Evolutionary conservation across 1,139 yeast genomes (phyloP).

Genomic region (Scheffersomyces insectosa): DNA sequence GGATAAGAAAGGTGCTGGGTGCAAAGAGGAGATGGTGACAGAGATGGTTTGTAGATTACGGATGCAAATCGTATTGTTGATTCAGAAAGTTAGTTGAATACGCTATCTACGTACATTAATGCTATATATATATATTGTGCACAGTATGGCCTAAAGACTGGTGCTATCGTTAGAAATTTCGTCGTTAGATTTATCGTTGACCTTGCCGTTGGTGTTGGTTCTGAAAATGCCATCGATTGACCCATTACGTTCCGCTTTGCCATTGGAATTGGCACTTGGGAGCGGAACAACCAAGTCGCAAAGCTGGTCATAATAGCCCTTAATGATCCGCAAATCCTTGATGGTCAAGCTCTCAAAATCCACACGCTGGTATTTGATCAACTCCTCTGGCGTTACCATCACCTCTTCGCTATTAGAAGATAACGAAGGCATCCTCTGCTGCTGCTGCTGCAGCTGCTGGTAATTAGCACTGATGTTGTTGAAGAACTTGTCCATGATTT

Average conservation of each 20-base stretch:
- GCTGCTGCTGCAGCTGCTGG: conserved; percentile 2
- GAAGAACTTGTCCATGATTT: conserved; percentile 49
- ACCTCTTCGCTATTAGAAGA: conserved; percentile 1
- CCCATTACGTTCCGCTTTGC: background rate
- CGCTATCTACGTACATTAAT: too few species aligned
- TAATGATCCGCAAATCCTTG: conserved; percentile 35
- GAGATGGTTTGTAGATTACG: too few species aligned
- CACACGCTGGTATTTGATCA: conserved; percentile 32
- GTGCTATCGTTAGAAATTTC: background rate
- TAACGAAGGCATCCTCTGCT: conserved; percentile 1
- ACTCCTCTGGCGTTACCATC: conserved; percentile 19
- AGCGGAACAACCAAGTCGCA: conserved; percentile 20
- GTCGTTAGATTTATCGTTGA: background rate
- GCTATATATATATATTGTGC: conserved; percentile 1
- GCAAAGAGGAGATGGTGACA: too few species aligned
- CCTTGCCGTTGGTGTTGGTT: background rate
- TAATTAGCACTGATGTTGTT: conserved; percentile 24
- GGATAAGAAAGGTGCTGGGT: too few species aligned
- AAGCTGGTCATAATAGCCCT: conserved; percentile 39
- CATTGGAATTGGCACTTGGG: background rate
- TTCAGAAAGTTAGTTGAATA: too few species aligned
- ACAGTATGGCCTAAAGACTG: background rate
- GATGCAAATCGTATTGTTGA: too few species aligned
- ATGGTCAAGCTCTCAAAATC: conserved; percentile 42
- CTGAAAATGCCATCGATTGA: background rate